Evolutionary conservation across 1,284 basidiomycete species (phyloP).

Genomic region (Termitomyces sp.): DNA sequence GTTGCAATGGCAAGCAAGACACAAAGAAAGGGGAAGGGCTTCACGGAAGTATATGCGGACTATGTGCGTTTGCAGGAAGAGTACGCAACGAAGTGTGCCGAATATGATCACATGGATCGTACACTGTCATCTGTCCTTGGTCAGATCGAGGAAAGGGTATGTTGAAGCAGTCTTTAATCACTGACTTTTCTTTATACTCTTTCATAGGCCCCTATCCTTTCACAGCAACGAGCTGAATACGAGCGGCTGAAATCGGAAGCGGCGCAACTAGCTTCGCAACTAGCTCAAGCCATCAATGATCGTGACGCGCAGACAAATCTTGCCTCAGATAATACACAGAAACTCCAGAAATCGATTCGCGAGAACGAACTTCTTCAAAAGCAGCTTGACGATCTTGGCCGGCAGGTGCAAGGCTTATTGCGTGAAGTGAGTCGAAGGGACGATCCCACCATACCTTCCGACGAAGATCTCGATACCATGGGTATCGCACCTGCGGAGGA

Average conservation of each 20-base stretch:
- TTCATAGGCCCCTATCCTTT: slow-evolving; percentile 78
- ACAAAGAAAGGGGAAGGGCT: slow-evolving; percentile 77
- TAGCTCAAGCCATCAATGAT: slow-evolving; percentile 66
- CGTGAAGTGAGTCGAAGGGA: slow-evolving; percentile 78
- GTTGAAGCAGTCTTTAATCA: slow-evolving; percentile 22
- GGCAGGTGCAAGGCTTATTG: slow-evolving; percentile 78
- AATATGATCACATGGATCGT: slow-evolving; percentile 79
- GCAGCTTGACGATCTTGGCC: slow-evolving; percentile 82
- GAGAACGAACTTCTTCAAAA: slow-evolving; percentile 73
- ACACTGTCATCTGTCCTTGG: slow-evolving; percentile 69
- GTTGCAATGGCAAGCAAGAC: slow-evolving; percentile 78
- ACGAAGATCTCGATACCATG: slow-evolving; percentile 58
- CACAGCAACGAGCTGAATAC: slow-evolving; percentile 84
- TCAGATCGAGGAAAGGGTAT: slow-evolving; percentile 85
- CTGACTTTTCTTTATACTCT: background rate
- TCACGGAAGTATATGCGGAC: slow-evolving; percentile 89
- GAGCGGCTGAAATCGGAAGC: slow-evolving; percentile 75
- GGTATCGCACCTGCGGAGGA: slow-evolving; percentile 42
- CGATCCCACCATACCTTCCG: slow-evolving; percentile 74
- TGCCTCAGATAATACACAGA: slow-evolving; percentile 57
- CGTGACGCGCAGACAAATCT: slow-evolving; percentile 51
- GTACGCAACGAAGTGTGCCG: slow-evolving; percentile 68
- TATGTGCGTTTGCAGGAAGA: slow-evolving; percentile 84
- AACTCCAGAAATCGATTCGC: slow-evolving; percentile 52
- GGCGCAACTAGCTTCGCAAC: slow-evolving; percentile 73